Percentiles rank a stretch among this genome's conserved stretches.
phyloP scores from a whole-genome alignment of 768 basidiomycete species.

The Rubroboletus pulcherrimus region DNA sequence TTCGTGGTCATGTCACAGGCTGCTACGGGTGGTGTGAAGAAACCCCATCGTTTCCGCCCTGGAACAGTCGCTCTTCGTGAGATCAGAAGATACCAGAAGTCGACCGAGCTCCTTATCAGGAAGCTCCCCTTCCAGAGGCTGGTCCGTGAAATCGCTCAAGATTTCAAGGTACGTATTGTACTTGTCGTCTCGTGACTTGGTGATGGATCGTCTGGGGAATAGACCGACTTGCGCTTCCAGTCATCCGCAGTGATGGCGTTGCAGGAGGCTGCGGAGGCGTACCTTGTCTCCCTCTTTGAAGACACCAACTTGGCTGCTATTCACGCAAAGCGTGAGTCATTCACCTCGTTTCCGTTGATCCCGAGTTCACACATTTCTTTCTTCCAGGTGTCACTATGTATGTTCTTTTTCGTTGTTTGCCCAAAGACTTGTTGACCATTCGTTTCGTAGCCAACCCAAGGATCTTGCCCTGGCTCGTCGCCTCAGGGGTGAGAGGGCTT shows the following conservation, averaged over 20 bases:
- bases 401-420: slow-evolving; percentile 18
- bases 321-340: slow-evolving; percentile 69
- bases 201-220: slow-evolving; percentile 7
- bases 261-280: slow-evolving; percentile 90
- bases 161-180: slow-evolving; percentile 70
- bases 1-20: slow-evolving; percentile 38
- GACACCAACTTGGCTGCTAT: slow-evolving; percentile 91
- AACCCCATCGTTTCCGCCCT: slow-evolving; percentile 95
- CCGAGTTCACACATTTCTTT: slow-evolving; percentile 9
- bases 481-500: slow-evolving; percentile 82
- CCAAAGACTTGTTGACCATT: slow-evolving; percentile 14
- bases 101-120: slow-evolving; percentile 97
- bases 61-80: slow-evolving; percentile 99
- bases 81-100: slow-evolving; percentile 97
- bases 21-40: slow-evolving; percentile 97
- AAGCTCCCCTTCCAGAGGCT: slow-evolving; percentile 99
- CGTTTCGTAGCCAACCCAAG: slow-evolving; percentile 66
- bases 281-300: slow-evolving; percentile 82
- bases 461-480: slow-evolving; percentile 85
- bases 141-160: slow-evolving; percentile 95
- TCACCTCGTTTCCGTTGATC: background rate
- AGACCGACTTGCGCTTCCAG: slow-evolving; percentile 94
- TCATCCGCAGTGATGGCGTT: slow-evolving; percentile 92
- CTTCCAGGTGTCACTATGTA: slow-evolving; percentile 54
- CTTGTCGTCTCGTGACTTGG: background rate